Evolutionary conservation across 169 alveolate genomes (phyloP).

Genomic region (Plasmodium berghei): DNA sequence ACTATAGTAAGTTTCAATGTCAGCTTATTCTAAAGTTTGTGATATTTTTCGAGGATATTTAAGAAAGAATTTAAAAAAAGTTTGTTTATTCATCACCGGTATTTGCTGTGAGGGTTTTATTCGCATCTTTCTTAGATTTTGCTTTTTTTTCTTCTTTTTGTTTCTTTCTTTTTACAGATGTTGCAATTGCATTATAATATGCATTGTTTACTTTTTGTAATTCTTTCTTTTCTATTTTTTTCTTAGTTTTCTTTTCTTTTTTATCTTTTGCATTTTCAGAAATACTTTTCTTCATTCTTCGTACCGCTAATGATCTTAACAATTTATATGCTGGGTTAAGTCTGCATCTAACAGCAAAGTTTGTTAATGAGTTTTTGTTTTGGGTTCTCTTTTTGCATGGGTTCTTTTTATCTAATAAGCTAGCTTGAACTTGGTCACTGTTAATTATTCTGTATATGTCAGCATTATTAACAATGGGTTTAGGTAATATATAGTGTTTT

Average conservation of each 20-base stretch:
- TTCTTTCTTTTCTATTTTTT: slow-evolving; percentile 39
- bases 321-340: slow-evolving; percentile 80
- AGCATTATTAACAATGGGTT: slow-evolving; percentile 77
- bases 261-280: slow-evolving; percentile 18
- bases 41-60: too few relatives aligned
- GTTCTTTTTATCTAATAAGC: slow-evolving; percentile 87
- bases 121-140: slow-evolving; percentile 31
- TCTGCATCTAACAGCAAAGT: slow-evolving; percentile 78
- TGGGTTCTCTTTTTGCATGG: slow-evolving; percentile 77
- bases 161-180: slow-evolving; percentile 40
- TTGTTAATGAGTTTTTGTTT: slow-evolving; percentile 79
- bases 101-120: slow-evolving; percentile 11
- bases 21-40: too few relatives aligned
- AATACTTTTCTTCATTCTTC: slow-evolving; percentile 29
- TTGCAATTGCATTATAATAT: slow-evolving; percentile 41
- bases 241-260: slow-evolving; percentile 26
- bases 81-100: slow-evolving; percentile 30
- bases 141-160: slow-evolving; percentile 65
- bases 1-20: too few relatives aligned
- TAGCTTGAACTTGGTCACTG: slow-evolving; percentile 96
- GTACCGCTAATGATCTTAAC: slow-evolving; percentile 65
- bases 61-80: not conserved
- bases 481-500: slow-evolving; percentile 92
- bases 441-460: slow-evolving; percentile 96
- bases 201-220: slow-evolving; percentile 39